Evolutionary conservation across 2,329 filamentous ascomycete genomes (phyloP).

Genomic region (Fusarium sp.): DNA sequence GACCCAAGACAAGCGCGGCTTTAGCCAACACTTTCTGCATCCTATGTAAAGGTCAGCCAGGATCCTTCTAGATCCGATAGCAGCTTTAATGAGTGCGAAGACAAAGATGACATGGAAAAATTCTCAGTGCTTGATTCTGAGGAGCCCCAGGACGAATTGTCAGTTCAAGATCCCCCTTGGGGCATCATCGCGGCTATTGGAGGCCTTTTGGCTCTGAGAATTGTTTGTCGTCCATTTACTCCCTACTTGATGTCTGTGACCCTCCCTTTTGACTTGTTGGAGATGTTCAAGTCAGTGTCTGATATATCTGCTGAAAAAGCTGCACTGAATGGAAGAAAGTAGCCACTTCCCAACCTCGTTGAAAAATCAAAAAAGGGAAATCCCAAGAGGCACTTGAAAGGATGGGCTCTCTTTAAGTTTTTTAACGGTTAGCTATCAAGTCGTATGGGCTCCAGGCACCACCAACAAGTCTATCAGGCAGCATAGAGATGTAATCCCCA

Average conservation of each 20-base stretch:
- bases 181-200: neutral
- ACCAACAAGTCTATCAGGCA: conserved; percentile 35
- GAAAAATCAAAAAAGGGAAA: conserved; percentile 40
- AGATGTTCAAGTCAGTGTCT: conserved; percentile 30
- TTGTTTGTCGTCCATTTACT: conserved; percentile 36
- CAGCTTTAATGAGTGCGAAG: neutral
- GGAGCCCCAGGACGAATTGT: neutral
- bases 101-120: neutral
- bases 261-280: conserved; percentile 44
- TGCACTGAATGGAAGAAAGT: conserved; percentile 33
- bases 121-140: neutral
- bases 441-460: conserved; percentile 41
- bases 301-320: conserved; percentile 24
- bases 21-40: neutral
- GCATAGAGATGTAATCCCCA: conserved; percentile 39
- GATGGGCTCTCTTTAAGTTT: conserved; percentile 42
- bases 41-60: neutral
- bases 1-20: neutral
- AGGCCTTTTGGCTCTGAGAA: conserved; percentile 1
- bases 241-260: conserved; percentile 49
- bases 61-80: neutral
- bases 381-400: conserved; percentile 42
- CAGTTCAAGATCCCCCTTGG: neutral
- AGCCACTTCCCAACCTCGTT: conserved; percentile 46
- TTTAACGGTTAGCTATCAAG: too few relatives aligned